phyloP scores from a whole-genome alignment of 2,329 filamentous ascomycete species.

The Thermomyces lanuginosus region DNA sequence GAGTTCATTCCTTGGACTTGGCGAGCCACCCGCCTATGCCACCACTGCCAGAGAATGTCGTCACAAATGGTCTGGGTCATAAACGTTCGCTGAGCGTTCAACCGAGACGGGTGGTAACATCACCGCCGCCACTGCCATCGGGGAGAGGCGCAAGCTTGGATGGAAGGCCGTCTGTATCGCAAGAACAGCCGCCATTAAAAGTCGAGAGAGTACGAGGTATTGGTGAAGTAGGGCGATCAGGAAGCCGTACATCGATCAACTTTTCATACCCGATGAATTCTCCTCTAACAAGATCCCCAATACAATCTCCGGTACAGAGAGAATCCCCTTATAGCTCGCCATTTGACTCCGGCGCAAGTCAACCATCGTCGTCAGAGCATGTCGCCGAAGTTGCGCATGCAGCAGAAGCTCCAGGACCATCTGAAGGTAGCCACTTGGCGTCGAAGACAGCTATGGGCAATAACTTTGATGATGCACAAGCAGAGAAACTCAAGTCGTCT shows the following conservation, averaged over 20 bases:
- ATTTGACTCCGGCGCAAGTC: too few species aligned
- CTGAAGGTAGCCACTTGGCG: constrained; percentile 14
- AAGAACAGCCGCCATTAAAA: too few species aligned
- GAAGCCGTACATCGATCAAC: constrained; percentile 31
- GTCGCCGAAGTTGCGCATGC: constrained; percentile 10
- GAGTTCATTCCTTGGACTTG: too few species aligned
- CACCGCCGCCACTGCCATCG: constrained; percentile 21
- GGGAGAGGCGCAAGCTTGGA: constrained; percentile 28
- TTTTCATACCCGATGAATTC: constrained; percentile 32
- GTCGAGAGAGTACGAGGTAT: too few species aligned
- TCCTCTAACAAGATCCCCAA: constrained; percentile 27
- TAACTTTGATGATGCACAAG: too few species aligned
- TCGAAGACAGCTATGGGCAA: too few species aligned
- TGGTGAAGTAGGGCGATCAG: constrained; percentile 23
- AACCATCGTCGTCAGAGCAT: constrained; percentile 10
- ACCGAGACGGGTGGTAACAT: constrained; percentile 32
- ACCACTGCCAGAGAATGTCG: constrained; percentile 42
- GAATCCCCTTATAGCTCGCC: constrained; percentile 9
- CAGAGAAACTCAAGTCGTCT: too few species aligned
- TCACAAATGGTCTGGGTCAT: constrained; percentile 15
- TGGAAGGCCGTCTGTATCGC: too few species aligned
- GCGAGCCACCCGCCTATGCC: constrained; percentile 55
- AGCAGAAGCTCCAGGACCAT: constrained; percentile 12
- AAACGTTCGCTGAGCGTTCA: constrained; percentile 37
- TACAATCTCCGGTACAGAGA: constrained; percentile 9